Conservation (phyloP, 352 stramenopile species). For the Lagenidium sp. region DNA sequence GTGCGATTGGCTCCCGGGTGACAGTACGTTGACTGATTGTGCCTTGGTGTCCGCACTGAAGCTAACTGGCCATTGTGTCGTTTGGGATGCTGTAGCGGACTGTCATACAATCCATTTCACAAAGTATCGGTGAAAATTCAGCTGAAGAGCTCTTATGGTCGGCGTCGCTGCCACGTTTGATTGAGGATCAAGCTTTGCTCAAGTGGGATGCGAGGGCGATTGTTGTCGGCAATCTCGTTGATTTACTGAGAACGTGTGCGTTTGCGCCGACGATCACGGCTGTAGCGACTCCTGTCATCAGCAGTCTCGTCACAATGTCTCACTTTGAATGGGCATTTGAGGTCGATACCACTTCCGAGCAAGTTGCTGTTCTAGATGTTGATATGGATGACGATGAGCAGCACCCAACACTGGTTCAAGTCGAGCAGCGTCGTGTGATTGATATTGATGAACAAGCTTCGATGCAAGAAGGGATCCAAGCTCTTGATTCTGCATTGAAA, state of each 20-base stretch:
- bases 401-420: background rate
- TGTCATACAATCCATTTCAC: background rate
- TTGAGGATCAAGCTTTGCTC: background rate
- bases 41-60: too few relatives aligned
- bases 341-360: background rate
- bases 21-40: too few relatives aligned
- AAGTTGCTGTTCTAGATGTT: conserved; percentile 1
- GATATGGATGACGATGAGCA: conserved; percentile 16
- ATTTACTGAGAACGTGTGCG: conserved; percentile 2
- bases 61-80: too few relatives aligned
- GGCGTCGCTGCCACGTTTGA: background rate
- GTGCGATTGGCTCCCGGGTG: too few relatives aligned
- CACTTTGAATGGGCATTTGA: conserved; percentile 17
- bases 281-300: conserved; percentile 1
- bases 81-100: too few relatives aligned
- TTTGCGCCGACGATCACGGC: conserved; percentile 4
- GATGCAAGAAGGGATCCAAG: background rate
- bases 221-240: conserved; percentile 11
- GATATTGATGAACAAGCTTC: background rate
- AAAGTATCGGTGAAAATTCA: conserved; percentile 1
- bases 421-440: background rate
- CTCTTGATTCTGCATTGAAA: conserved; percentile 6
- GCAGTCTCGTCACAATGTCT: conserved; percentile 1
- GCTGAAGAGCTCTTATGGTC: too few relatives aligned
- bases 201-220: conserved; percentile 7